Evolutionary conservation across 2,329 filamentous ascomycete genomes (phyloP), one percentile per base, ranked within the genome.

Genomic region (Hypomyces rosellus): DNA sequence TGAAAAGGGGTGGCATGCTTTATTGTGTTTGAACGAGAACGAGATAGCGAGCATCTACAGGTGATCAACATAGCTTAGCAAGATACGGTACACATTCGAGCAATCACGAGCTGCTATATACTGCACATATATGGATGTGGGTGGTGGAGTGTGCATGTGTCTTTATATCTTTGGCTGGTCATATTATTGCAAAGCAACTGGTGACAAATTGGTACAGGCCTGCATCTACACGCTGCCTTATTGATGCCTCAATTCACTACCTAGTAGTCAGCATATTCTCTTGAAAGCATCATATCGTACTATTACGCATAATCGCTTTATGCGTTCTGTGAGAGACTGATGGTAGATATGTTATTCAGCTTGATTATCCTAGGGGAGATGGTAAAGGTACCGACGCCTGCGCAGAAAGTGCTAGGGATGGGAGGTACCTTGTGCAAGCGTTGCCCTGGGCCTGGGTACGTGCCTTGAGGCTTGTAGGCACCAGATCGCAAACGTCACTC

Each of bases 401-500:
- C 36, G 12, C 36, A 16, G 36, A 15, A 11, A 33, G 22, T 43
- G 11, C 13, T 9, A 43, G 16, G 36, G 36, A 5, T 38, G n/a
- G 36, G 13, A 18, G 13, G 14, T 38, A 18, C 30, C 25, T 34
- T 34, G 30, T 14, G 34, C 41, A 12, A 16, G 12, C 13, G 12
- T 33, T 8, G 18, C 25, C n/a, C 25, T 30, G 6, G 25, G n/a
- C n/a, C n/a, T 30, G 5, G 20, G 20, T 20, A 34, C 30, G 43
- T 18, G 5, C 18, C 7, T 38, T 41, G 53, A 46, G 55, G 54
- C 7, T 38, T 41, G 53, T 48, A 56, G 54, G 55, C 53, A 57
- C 41, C 50, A 53, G 50, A 49, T 57, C 43, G 54, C 41, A 48
- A 57, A 59, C 57, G 57, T 59, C 57, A 59, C 56, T 57, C 16